phyloP scores from a whole-genome alignment of 2,329 filamentous ascomycete genomes.

The Apiospora malaysiana region DNA sequence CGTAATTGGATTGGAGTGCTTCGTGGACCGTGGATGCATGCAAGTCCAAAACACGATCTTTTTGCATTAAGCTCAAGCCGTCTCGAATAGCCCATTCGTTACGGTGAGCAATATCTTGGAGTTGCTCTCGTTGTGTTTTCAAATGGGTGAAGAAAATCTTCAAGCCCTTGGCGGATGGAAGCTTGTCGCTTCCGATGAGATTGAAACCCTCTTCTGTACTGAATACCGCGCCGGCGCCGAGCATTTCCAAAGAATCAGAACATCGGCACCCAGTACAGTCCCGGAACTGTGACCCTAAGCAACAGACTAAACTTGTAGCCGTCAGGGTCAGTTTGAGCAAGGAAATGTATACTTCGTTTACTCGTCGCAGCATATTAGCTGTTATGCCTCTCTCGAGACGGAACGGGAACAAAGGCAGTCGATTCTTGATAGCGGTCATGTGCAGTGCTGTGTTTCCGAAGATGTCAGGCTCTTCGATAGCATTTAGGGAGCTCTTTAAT shows the following conservation, averaged over 20 bases:
- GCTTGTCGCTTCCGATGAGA: neutral
- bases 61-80: neutral
- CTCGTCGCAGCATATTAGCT: neutral
- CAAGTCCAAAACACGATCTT: neutral
- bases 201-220: neutral
- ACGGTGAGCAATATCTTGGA: neutral
- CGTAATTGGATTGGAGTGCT: neutral
- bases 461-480: neutral
- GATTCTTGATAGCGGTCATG: neutral
- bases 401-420: neutral
- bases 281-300: neutral
- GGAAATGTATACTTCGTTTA: neutral
- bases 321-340: neutral
- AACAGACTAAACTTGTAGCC: neutral
- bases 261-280: neutral
- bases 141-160: neutral
- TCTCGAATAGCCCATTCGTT: neutral
- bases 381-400: neutral
- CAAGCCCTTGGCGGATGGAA: neutral
- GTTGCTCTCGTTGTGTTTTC: neutral
- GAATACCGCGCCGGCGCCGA: neutral
- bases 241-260: neutral
- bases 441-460: neutral
- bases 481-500: neutral
- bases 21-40: neutral